Conservation (phyloP, 192 early-diverging fungal genomes). For the Umbelopsis ramanniana region DNA sequence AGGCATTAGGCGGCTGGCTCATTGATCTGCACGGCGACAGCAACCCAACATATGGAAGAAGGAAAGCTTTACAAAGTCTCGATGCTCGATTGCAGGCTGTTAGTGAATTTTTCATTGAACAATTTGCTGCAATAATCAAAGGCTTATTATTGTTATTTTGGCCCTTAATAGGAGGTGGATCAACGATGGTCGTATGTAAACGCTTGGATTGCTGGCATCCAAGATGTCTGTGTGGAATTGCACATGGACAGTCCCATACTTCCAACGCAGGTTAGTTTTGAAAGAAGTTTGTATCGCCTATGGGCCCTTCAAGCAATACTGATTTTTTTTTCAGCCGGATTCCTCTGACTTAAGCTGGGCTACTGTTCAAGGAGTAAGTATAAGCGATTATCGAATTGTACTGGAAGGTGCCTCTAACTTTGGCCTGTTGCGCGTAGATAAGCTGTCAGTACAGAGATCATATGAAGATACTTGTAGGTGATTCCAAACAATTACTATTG, state of each 20-base stretch:
- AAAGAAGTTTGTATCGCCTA: background rate
- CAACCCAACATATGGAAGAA: conserved; percentile 28
- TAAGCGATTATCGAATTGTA: background rate
- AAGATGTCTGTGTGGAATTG: conserved; percentile 17
- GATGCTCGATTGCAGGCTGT: conserved; percentile 23
- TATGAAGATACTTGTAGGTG: conserved; percentile 1
- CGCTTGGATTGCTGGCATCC: conserved; percentile 29
- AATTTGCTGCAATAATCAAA: conserved; percentile 8
- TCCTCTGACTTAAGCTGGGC: conserved; percentile 35
- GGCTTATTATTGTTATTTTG: background rate
- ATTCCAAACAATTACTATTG: too few relatives aligned
- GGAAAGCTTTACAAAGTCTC: conserved; percentile 23
- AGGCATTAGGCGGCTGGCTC: background rate
- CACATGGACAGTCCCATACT: background rate
- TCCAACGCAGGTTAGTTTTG: conserved; percentile 8
- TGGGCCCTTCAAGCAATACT: background rate
- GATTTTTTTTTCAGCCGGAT: background rate
- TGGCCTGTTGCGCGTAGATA: background rate
- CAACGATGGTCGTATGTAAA: conserved; percentile 28
- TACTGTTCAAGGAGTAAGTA: conserved; percentile 36
- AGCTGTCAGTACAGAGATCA: conserved; percentile 27
- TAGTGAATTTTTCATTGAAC: background rate
- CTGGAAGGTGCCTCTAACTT: too few relatives aligned
- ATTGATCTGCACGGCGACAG: conserved; percentile 10
- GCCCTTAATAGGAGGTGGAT: conserved; percentile 30